Conservation (phyloP, 495 filamentous ascomycete species). For the Platismatia glauca region DNA sequence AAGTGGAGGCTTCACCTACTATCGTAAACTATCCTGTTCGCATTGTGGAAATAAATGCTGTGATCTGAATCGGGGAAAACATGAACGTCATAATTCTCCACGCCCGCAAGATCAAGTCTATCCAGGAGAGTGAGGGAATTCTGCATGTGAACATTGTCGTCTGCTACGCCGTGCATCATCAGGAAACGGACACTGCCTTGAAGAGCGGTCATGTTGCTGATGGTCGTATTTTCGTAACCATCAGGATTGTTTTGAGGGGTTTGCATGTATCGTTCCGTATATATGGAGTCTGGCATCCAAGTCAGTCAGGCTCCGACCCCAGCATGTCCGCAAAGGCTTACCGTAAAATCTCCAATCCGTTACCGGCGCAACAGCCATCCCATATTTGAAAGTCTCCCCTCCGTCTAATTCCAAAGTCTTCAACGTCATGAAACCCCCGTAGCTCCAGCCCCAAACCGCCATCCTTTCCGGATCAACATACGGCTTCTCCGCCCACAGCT, state of each 20-base stretch:
- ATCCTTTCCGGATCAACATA: constrained; percentile 77
- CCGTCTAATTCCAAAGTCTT: constrained; percentile 90
- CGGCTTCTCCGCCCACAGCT: constrained; percentile 69
- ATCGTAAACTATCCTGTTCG: constrained; percentile 86
- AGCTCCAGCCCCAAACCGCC: constrained; percentile 98
- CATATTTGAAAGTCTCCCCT: constrained; percentile 83
- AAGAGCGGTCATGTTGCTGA: constrained; percentile 62
- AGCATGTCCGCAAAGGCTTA: constrained; percentile 23
- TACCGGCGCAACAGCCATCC: constrained; percentile 95
- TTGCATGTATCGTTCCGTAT: constrained; percentile 94
- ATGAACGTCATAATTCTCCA: constrained; percentile 95
- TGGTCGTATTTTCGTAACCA: constrained; percentile 68
- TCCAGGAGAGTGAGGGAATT: constrained; percentile 82
- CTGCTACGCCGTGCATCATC: constrained; percentile 87
- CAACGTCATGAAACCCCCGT: constrained; percentile 93
- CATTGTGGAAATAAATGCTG: constrained; percentile 90
- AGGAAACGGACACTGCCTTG: constrained; percentile 72
- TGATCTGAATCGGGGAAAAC: constrained; percentile 96
- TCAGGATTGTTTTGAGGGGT: constrained; percentile 70
- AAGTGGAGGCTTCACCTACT: constrained; percentile 48
- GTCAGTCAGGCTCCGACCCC: not conserved
- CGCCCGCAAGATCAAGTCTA: constrained; percentile 67
- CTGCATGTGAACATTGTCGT: constrained; percentile 96
- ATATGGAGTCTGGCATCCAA: constrained; percentile 63
- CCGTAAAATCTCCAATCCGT: constrained; percentile 93